Conservation (phyloP, 2,329 filamentous ascomycete genomes). For the Berkeleyomyces rouxiae region DNA sequence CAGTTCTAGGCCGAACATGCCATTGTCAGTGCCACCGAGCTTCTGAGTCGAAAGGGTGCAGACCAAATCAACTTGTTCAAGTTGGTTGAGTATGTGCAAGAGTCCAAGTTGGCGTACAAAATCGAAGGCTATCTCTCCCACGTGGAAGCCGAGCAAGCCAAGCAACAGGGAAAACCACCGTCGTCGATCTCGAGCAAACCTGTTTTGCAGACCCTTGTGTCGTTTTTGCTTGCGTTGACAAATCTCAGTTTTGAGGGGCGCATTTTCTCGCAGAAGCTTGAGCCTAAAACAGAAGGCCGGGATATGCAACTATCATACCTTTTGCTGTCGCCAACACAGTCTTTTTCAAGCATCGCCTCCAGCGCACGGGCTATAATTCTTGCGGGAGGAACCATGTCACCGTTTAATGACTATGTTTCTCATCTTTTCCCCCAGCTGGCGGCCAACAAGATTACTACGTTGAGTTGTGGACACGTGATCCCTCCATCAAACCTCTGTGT, state of each 20-base stretch:
- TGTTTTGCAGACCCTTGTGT: constrained; percentile 37
- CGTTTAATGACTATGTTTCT: constrained; percentile 75
- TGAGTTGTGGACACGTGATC: constrained; percentile 92
- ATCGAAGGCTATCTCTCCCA: constrained; percentile 73
- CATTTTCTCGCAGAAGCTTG: constrained; percentile 42
- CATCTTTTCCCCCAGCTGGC: constrained; percentile 69
- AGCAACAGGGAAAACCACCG: constrained; percentile 16
- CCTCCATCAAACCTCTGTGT: constrained; percentile 67
- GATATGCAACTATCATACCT: constrained; percentile 63
- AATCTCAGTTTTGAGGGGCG: constrained; percentile 62
- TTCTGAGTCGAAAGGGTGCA: constrained; percentile 70
- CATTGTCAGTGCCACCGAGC: constrained; percentile 49
- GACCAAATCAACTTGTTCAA: constrained; percentile 94
- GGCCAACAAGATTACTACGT: constrained; percentile 48
- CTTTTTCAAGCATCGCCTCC: constrained; percentile 76
- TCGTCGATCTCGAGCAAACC: constrained; percentile 23
- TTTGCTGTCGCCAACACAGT: constrained; percentile 76
- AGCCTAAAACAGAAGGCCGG: constrained; percentile 16
- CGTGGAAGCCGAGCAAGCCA: constrained; percentile 32
- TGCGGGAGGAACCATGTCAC: constrained; percentile 94
- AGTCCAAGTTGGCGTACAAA: constrained; percentile 86
- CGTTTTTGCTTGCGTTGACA: constrained; percentile 64
- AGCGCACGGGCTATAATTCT: constrained; percentile 75
- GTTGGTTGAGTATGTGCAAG: constrained; percentile 70
- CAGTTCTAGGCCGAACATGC: constrained; percentile 37